These are phyloP conservation scores for Starmerella floricola DNA, from an alignment of 805 yeast species.

Conservation along the genomic window DNA sequence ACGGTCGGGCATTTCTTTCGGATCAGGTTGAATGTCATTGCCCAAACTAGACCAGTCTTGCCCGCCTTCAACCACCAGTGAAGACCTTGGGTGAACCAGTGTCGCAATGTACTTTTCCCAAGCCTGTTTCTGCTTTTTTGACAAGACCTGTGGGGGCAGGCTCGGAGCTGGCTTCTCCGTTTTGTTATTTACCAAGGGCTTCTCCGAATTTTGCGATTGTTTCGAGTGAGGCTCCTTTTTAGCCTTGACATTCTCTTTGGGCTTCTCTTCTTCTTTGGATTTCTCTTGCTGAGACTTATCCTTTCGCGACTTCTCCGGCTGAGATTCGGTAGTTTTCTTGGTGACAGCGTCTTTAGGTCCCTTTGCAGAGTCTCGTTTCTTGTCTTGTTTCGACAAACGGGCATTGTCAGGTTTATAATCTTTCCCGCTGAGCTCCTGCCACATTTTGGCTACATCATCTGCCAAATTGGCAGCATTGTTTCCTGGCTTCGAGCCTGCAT, in stretches of 20 bases:
- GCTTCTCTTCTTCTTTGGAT: conserved; percentile 12
- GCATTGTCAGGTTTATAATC: no score
- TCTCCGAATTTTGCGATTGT: not conserved
- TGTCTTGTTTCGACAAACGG: no score
- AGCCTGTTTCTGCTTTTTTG: conserved; percentile 12
- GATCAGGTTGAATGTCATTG: not conserved
- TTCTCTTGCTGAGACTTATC: not conserved
- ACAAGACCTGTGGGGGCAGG: conserved; percentile 1
- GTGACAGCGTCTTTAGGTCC: no score
- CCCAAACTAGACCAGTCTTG: conserved; percentile 65
- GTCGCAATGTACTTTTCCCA: conserved; percentile 14
- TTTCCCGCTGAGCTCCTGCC: conserved; percentile 18
- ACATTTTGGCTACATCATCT: conserved; percentile 23
- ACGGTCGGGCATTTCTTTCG: conserved; percentile 21
- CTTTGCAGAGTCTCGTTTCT: no score
- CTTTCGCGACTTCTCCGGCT: conserved; percentile 7
- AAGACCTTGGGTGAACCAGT: conserved; percentile 4
- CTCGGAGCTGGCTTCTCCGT: not conserved
- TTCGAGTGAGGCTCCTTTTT: conserved; percentile 1
- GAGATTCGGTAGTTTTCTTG: conserved; percentile 19
- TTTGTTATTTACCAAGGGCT: no score
- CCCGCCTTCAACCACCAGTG: conserved; percentile 35
- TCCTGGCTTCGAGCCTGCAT: conserved; percentile 22
- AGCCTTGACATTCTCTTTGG: conserved; percentile 20
- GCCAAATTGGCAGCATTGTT: conserved; percentile 7